Evolutionary conservation across 257 asterid genomes (phyloP).

Genomic region (Solanum ahanhuiri): DNA sequence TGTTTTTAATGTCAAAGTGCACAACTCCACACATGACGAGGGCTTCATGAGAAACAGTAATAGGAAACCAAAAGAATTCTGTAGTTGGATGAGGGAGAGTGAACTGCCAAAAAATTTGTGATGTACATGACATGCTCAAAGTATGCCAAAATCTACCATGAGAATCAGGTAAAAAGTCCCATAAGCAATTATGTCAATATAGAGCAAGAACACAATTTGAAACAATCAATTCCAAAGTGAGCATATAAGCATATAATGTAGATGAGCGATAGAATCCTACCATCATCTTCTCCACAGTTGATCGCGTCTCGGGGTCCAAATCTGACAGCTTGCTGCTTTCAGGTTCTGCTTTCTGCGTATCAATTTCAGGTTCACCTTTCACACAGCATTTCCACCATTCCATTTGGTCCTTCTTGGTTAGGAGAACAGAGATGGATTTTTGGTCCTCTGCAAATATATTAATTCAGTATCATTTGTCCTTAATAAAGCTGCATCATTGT

Average conservation of each 20-base stretch:
- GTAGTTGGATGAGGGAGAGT: constrained; percentile 8
- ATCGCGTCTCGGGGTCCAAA: constrained; percentile 73
- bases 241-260: not conserved
- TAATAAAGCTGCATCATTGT: not conserved
- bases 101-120: not conserved
- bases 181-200: not conserved
- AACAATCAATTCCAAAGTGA: not conserved
- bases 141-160: not conserved
- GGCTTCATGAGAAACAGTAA: not conserved
- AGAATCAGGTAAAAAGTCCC: not conserved
- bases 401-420: constrained; percentile 78
- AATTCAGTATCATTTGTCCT: not conserved
- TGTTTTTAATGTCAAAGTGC: not conserved
- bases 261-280: constrained; percentile 18
- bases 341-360: constrained; percentile 81
- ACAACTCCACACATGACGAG: not conserved
- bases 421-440: constrained; percentile 53
- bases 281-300: constrained; percentile 90
- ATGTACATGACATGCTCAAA: constrained; percentile 3
- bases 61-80: constrained; percentile 15
- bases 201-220: not conserved
- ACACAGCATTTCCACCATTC: constrained; percentile 88
- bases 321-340: constrained; percentile 64
- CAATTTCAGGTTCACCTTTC: constrained; percentile 82
- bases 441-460: constrained; percentile 56